Evolutionary conservation across 305 asterid species (phyloP).

Genomic region (Fraxinus velutina): DNA sequence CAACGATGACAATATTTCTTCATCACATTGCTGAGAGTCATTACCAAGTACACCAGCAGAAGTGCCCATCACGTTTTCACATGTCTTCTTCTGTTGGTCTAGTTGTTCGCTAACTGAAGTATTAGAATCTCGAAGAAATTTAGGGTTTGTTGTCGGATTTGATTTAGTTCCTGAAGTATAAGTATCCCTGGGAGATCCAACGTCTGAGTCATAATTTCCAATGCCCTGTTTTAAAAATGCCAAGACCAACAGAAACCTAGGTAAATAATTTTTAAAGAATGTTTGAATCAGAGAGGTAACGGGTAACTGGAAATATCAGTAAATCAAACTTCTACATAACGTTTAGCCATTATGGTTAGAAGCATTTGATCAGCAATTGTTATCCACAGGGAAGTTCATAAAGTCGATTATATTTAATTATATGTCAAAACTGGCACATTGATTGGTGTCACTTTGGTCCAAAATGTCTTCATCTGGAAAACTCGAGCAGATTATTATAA

Average conservation of each 20-base stretch:
- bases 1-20: constrained; percentile 66
- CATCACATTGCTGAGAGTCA: constrained; percentile 73
- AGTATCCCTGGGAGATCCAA: constrained; percentile 51
- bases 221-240: constrained; percentile 56
- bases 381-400: not conserved
- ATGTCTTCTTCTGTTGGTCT: constrained; percentile 42
- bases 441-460: not conserved
- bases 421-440: not conserved
- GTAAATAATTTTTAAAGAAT: constrained; percentile 6
- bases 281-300: constrained; percentile 2
- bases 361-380: not conserved
- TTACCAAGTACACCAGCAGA: constrained; percentile 42
- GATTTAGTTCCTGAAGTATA: constrained; percentile 37
- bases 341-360: not conserved
- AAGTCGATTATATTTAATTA: not conserved
- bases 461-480: not conserved
- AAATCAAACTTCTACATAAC: not conserved
- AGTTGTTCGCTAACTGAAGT: constrained; percentile 50
- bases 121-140: constrained; percentile 41
- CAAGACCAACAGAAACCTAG: constrained; percentile 18
- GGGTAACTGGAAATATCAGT: constrained; percentile 9
- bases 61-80: constrained; percentile 46
- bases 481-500: not conserved
- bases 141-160: constrained; percentile 42
- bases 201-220: constrained; percentile 66